Conservation (phyloP, 148 eudicot species). For the Spergularia bocconei region DNA sequence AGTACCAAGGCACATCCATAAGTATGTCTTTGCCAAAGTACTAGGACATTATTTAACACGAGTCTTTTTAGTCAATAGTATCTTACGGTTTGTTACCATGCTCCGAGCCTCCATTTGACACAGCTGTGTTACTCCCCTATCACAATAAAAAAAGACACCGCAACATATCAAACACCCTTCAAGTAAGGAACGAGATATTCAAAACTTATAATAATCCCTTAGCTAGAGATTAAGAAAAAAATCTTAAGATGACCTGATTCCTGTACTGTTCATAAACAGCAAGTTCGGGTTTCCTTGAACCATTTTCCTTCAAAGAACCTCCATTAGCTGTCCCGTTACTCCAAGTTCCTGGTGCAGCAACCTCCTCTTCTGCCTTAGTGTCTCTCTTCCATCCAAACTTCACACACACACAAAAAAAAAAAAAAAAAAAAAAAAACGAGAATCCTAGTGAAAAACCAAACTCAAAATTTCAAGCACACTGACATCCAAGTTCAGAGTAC, state of each 20-base stretch:
- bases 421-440: slow-evolving; percentile 77
- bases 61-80: not conserved
- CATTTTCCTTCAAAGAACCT: slow-evolving; percentile 30
- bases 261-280: slow-evolving; percentile 82
- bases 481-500: slow-evolving; percentile 4
- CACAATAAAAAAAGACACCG: slow-evolving; percentile 23
- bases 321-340: slow-evolving; percentile 43
- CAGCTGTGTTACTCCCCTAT: slow-evolving; percentile 41
- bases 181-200: not conserved
- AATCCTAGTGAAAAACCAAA: slow-evolving; percentile 58
- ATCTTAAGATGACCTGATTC: slow-evolving; percentile 48
- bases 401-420: slow-evolving; percentile 31
- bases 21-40: not conserved
- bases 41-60: not conserved
- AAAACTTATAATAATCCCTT: too few relatives aligned
- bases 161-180: slow-evolving; percentile 10
- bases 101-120: slow-evolving; percentile 45
- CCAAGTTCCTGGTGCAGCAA: slow-evolving; percentile 28
- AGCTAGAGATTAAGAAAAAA: not conserved
- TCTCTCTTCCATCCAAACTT: slow-evolving; percentile 97
- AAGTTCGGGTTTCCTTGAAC: slow-evolving; percentile 55
- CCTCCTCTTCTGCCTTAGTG: slow-evolving; percentile 32
- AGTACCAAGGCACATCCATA: not conserved
- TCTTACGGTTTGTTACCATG: slow-evolving; percentile 51
- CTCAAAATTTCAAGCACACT: slow-evolving; percentile 33